Evolutionary conservation across 768 basidiomycete species (phyloP).

Genomic region (Agrocybe praecox): DNA sequence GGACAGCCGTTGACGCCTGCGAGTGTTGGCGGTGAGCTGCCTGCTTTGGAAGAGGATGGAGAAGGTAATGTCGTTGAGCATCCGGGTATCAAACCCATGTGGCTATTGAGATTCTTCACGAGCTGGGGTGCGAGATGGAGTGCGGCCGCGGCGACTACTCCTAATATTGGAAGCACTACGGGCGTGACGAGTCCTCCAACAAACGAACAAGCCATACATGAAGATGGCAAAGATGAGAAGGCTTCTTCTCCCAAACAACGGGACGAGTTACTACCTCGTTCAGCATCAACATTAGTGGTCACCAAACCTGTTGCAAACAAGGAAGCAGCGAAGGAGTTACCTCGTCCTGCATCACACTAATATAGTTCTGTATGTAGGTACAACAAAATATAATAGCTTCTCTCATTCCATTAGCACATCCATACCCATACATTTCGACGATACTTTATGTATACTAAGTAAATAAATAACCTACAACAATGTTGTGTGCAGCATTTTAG

Average conservation of each 20-base stretch:
- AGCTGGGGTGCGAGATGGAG: slow-evolving; percentile 75
- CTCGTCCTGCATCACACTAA: slow-evolving; percentile 11
- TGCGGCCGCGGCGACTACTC: slow-evolving; percentile 23
- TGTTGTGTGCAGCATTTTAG: neutral
- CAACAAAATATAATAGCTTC: neutral
- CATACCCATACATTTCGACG: slow-evolving; percentile 8
- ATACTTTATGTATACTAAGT: slow-evolving; percentile 16
- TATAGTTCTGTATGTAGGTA: neutral
- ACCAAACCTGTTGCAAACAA: neutral
- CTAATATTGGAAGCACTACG: neutral
- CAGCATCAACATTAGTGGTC: neutral
- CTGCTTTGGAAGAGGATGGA: slow-evolving; percentile 31
- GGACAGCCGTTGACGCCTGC: neutral
- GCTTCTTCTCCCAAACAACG: neutral
- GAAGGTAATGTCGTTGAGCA: slow-evolving; percentile 62
- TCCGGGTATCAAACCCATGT: slow-evolving; percentile 69
- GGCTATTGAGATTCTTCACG: slow-evolving; percentile 76
- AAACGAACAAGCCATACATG: neutral
- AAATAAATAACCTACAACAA: slow-evolving; percentile 19
- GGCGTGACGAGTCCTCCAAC: neutral
- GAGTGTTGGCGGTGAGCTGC: slow-evolving; percentile 2
- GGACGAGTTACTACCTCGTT: neutral
- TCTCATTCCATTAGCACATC: slow-evolving; percentile 13
- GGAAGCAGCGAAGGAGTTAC: neutral
- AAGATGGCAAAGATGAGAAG: neutral